These are phyloP conservation scores for Sphagnum magellanicum DNA, from an alignment of 228 moss, liverwort and hornwort species.

Conservation along the genomic window DNA sequence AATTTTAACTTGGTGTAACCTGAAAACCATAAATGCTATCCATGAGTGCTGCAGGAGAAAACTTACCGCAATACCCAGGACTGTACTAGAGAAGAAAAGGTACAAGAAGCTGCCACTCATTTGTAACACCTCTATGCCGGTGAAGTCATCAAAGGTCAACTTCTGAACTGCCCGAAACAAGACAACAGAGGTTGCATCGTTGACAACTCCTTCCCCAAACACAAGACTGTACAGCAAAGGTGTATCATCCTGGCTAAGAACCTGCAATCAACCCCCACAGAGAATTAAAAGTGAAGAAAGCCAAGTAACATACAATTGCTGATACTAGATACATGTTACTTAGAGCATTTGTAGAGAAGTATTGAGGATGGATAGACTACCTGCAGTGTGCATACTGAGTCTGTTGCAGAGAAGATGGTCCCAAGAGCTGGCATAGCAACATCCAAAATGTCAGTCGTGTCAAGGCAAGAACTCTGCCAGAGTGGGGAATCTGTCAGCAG, in stretches of 20 bases:
- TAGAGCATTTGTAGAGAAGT: neutral
- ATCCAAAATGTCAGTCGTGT: neutral
- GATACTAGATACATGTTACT: neutral
- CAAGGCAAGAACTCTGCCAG: neutral
- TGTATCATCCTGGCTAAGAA: slow-evolving; percentile 61
- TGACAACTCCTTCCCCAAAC: slow-evolving; percentile 83
- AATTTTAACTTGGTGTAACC: too few species aligned
- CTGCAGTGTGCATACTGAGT: slow-evolving; percentile 65
- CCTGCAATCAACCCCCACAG: slow-evolving; percentile 26
- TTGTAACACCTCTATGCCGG: slow-evolving; percentile 21
- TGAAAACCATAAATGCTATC: neutral
- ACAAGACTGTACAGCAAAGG: slow-evolving; percentile 82
- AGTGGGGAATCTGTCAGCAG: too few species aligned
- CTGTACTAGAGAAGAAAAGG: slow-evolving; percentile 60
- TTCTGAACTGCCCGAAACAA: slow-evolving; percentile 74
- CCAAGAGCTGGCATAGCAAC: slow-evolving; percentile 37
- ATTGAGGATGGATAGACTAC: slow-evolving; percentile 3
- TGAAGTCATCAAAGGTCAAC: slow-evolving; percentile 51
- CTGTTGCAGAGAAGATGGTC: slow-evolving; percentile 76
- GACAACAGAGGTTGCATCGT: slow-evolving; percentile 82
- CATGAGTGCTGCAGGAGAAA: neutral
- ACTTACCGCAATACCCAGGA: slow-evolving; percentile 45
- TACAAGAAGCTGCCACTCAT: slow-evolving; percentile 60
- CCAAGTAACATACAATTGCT: neutral
- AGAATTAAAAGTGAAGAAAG: neutral